phyloP scores from a whole-genome alignment of 305 asterid species.

The Fraxinus albicans region DNA sequence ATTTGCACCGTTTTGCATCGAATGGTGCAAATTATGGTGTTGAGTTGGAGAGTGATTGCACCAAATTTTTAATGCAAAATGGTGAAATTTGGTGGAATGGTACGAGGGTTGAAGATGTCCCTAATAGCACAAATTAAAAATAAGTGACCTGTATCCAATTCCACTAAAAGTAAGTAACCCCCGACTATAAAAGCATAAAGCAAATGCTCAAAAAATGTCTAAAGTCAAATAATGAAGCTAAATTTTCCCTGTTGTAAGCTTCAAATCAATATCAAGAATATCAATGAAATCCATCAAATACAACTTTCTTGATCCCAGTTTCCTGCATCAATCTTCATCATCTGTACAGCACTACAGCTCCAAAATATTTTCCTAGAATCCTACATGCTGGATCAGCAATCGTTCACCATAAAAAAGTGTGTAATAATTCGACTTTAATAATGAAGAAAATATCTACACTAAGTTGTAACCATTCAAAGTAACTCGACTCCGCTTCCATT shows the following conservation, averaged over 20 bases:
- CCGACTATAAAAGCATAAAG: background rate
- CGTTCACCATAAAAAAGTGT: slow-evolving; percentile 25
- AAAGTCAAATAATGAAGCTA: background rate
- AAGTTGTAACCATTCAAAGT: slow-evolving; percentile 19
- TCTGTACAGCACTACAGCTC: slow-evolving; percentile 29
- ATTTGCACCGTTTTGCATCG: too few species aligned
- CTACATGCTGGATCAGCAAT: slow-evolving; percentile 26
- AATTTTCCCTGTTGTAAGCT: background rate
- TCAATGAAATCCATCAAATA: slow-evolving; percentile 23
- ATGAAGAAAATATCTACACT: background rate
- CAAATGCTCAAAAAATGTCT: background rate
- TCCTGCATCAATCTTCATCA: slow-evolving; percentile 26
- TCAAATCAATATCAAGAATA: background rate
- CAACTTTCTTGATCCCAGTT: slow-evolving; percentile 27
- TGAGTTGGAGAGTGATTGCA: too few species aligned
- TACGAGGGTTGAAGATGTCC: too few species aligned
- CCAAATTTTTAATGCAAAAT: too few species aligned
- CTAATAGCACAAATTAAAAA: background rate
- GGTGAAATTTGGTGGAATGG: too few species aligned
- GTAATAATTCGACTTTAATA: slow-evolving; percentile 18
- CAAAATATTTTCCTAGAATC: slow-evolving; percentile 36
- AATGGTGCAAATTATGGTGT: too few species aligned
- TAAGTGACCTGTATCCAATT: background rate
- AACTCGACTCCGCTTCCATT: slow-evolving; percentile 21
- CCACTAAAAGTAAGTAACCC: background rate